phyloP scores from a whole-genome alignment of 2,329 filamentous ascomycete species.

The Claviceps fusiformis region DNA sequence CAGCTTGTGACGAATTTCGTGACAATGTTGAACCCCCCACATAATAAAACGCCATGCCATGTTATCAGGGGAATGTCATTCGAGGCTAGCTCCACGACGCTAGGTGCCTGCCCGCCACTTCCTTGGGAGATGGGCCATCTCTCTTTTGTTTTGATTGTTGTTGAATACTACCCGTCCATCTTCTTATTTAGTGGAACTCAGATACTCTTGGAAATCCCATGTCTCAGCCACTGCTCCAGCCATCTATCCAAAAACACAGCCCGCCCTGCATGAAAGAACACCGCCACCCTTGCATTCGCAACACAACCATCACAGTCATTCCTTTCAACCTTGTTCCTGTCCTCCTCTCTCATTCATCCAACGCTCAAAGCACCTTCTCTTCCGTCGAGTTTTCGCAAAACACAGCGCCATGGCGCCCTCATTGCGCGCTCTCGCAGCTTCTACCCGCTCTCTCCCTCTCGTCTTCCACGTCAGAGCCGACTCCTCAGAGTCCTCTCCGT shows the following conservation, averaged over 20 bases:
- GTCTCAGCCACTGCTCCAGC: background rate
- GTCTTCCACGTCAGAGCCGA: conserved; percentile 5
- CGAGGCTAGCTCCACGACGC: too few relatives aligned
- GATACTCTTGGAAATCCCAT: too few relatives aligned
- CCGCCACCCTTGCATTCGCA: background rate
- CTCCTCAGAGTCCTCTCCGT: background rate
- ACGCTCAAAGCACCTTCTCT: background rate
- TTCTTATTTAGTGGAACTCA: too few relatives aligned
- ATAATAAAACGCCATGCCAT: too few relatives aligned
- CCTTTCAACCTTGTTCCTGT: background rate
- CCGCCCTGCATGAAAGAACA: background rate
- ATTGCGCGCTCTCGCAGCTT: background rate
- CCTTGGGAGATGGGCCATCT: too few relatives aligned
- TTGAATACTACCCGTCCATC: too few relatives aligned
- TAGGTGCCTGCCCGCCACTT: too few relatives aligned
- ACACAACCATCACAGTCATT: background rate
- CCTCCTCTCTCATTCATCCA: background rate
- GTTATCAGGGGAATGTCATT: too few relatives aligned
- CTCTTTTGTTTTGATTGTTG: too few relatives aligned
- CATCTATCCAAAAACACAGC: background rate
- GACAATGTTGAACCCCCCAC: too few relatives aligned
- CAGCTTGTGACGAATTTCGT: too few relatives aligned
- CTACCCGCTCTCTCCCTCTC: background rate
- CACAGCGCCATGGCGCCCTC: conserved; percentile 2
- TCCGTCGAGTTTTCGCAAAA: background rate